Base-by-base conservation (phyloP, 495 filamentous ascomycete species). In the Jackrogersella multiformis region DNA sequence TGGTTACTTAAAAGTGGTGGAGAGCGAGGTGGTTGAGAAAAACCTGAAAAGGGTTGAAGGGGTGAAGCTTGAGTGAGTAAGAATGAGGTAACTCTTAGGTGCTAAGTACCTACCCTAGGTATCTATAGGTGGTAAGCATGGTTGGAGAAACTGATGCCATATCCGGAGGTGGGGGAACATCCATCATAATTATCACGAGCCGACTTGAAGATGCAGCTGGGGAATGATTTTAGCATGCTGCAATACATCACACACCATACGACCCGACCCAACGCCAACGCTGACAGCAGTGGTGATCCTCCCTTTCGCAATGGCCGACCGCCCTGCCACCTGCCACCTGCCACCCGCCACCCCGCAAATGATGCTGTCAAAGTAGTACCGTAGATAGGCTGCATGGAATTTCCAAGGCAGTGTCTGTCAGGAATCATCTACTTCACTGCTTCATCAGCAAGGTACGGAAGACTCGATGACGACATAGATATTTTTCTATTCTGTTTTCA, bases 141-240 rank as follows among this genome's bases (percentile, higher is more conserved):
- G 52, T 68, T 57, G 64, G 57, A 54, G 49, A 60, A 53, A 60
- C 41, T 13, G 30, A 0, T 44, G 38, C 24, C 38, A 39, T 18
- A 34, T 18, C 24, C 10, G 18, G 7, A 24, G 16, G 54, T 42
- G 38, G 53, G 36, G 48, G 26, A 28, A 28, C 41, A 60, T 60
- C 30, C 3, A 21, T 13, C 3, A 21, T 13, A 65, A 52, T 64
- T 65, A 69, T 69, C 66, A 69, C 61, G 61, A 61, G 66, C 66
- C 54, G 15, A 53, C 35, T 65, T 61, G 26, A 32, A 51, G 42
- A 61, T 67, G 64, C 52, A 54, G 15, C 13, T 36, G 54, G 64
- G 56, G 46, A 45, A 59, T 24, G 28, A 35, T 20, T 53, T 32
- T 63, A 28, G 53, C 26, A 63, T 49, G 54, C 34, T 32, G 42